Evolutionary conservation across 1,139 yeast species (phyloP).

Genomic region (Taphrina confusa): DNA sequence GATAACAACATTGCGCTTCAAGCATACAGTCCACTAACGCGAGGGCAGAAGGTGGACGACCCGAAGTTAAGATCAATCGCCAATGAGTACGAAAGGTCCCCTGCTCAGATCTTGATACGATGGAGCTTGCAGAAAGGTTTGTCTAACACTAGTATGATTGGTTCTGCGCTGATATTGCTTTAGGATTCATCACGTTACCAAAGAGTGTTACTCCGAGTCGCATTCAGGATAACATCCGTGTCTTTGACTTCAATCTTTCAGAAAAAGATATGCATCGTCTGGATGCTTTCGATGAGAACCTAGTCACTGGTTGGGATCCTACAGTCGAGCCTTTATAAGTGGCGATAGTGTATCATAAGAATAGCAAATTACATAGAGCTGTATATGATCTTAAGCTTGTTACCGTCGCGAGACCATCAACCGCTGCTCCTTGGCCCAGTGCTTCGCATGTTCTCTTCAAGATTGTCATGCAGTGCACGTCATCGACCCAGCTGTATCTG

Average conservation of each 20-base stretch:
- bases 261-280: conserved; percentile 45
- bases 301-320: conserved; percentile 37
- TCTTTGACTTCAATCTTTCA: conserved; percentile 55
- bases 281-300: conserved; percentile 31
- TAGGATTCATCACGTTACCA: conserved; percentile 71
- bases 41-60: conserved; percentile 58
- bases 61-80: conserved; percentile 52
- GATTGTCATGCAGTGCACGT: too few relatives aligned
- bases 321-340: conserved; percentile 41
- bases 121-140: conserved; percentile 52
- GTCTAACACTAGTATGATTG: conserved; percentile 20
- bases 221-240: conserved; percentile 52
- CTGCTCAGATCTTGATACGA: conserved; percentile 52
- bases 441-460: too few relatives aligned
- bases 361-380: too few relatives aligned
- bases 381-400: too few relatives aligned
- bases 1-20: conserved; percentile 57
- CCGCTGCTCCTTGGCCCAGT: too few relatives aligned
- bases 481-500: too few relatives aligned
- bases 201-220: conserved; percentile 62
- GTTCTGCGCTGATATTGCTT: conserved; percentile 39
- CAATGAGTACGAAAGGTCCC: conserved; percentile 47
- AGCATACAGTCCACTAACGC: conserved; percentile 73
- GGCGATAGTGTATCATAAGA: too few relatives aligned
- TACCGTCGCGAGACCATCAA: too few relatives aligned